Conservation (phyloP, 2,329 filamentous ascomycete genomes). For the Simplicillium sp. region DNA sequence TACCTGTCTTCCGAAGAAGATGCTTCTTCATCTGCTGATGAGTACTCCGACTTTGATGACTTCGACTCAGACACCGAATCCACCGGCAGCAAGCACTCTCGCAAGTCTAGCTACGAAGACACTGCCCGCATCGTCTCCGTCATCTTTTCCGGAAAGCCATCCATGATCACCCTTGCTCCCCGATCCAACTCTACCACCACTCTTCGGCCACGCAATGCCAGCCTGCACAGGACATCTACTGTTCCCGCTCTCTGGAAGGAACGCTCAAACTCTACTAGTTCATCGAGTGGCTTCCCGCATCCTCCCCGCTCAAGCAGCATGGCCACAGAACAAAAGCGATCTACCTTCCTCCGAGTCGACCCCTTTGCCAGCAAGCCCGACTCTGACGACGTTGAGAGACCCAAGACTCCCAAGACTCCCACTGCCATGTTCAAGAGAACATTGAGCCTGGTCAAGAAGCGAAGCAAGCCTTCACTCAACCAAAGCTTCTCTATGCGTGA, state of each 20-base stretch:
- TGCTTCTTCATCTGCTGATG: slow-evolving; percentile 51
- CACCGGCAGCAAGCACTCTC: slow-evolving; percentile 12
- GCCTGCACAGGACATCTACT: slow-evolving; percentile 20
- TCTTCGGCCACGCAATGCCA: slow-evolving; percentile 13
- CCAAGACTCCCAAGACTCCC: slow-evolving; percentile 32
- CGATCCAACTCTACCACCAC: slow-evolving; percentile 32
- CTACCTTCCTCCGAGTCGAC: slow-evolving; percentile 43
- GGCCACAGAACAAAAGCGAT: slow-evolving; percentile 24
- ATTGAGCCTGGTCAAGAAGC: slow-evolving; percentile 44
- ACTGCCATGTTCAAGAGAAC: slow-evolving; percentile 42
- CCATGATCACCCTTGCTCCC: slow-evolving; percentile 40
- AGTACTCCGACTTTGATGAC: slow-evolving; percentile 44
- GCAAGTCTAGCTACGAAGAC: slow-evolving; percentile 38
- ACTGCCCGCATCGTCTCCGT: slow-evolving; percentile 51
- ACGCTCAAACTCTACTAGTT: slow-evolving; percentile 22
- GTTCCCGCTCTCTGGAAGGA: slow-evolving; percentile 19
- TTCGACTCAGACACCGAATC: slow-evolving; percentile 21
- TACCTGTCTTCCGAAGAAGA: slow-evolving; percentile 61
- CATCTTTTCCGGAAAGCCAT: slow-evolving; percentile 49
- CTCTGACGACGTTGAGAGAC: slow-evolving; percentile 17
- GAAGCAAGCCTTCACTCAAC: slow-evolving; percentile 40
- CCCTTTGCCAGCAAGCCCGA: slow-evolving; percentile 35
- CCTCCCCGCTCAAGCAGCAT: slow-evolving; percentile 35
- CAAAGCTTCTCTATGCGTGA: slow-evolving; percentile 1
- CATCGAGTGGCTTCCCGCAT: slow-evolving; percentile 19